These are phyloP conservation scores for Phellinidium pouzarii DNA, from an alignment of 1,284 basidiomycete genomes.

Conservation along the genomic window DNA sequence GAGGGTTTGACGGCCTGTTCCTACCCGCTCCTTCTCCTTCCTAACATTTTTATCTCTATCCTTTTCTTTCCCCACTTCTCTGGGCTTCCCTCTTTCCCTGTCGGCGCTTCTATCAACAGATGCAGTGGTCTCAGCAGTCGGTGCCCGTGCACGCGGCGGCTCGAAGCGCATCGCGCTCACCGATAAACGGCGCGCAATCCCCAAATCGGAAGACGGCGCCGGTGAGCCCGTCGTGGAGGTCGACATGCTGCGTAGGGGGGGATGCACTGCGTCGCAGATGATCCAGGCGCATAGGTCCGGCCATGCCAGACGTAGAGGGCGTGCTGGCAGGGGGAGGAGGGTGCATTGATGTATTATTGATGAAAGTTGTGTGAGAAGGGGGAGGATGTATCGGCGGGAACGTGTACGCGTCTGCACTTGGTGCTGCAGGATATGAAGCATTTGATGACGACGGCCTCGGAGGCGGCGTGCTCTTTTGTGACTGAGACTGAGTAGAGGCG, in stretches of 20 bases:
- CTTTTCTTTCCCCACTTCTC: background rate
- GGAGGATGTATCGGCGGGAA: constrained; percentile 13
- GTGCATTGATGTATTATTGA: background rate
- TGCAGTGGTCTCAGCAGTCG: background rate
- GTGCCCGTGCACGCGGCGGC: background rate
- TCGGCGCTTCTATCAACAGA: background rate
- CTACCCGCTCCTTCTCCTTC: background rate
- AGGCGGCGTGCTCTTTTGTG: background rate
- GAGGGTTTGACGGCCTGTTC: background rate
- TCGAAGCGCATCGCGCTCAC: constrained; percentile 4
- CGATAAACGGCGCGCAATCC: background rate
- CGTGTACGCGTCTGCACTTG: constrained; percentile 12
- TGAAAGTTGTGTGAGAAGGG: background rate
- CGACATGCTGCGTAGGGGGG: background rate
- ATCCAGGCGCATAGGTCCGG: no score
- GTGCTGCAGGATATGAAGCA: constrained; percentile 1
- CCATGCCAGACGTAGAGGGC: background rate
- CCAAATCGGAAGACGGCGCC: background rate
- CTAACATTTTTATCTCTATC: background rate
- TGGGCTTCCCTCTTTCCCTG: background rate
- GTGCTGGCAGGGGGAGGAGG: background rate
- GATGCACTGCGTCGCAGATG: background rate
- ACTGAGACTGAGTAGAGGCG: background rate
- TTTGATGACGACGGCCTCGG: background rate
- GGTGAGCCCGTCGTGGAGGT: background rate